Evolutionary conservation across 2,329 filamentous ascomycete genomes (phyloP), one percentile per base, ranked within the genome.

Genomic region (Colletotrichum ledebouriae): DNA sequence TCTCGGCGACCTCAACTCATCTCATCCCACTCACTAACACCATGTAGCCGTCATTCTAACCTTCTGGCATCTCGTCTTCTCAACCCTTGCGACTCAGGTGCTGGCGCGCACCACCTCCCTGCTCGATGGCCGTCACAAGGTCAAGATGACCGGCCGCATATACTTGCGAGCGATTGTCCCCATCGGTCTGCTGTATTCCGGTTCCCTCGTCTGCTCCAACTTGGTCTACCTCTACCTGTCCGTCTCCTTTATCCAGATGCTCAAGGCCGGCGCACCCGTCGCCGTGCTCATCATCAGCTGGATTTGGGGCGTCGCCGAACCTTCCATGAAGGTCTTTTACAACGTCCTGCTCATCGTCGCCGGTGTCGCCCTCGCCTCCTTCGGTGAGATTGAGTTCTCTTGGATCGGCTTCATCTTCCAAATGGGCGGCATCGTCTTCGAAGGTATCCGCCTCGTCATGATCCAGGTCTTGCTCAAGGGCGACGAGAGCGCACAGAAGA

Each of bases 361-460:
- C 10, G 86, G 86, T 59, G 85, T 88, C 12, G 80, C 77, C 22
- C 76, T 89, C 25, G 85, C 86, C 41, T 86, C 83, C 67, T 74
- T 82, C 37, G 91, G 90, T 71, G 90, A 92, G 79, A 89, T 92
- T 73, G 83, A 89, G 65, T 92, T 93, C 78, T 88, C 88, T 73
- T 81, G 89, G 80, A 74, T 87, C 46, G 89, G 89, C 53, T 89
- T 92, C 78, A 70, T 90, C 39, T 91, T 87, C 80, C 93, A 96
- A 81, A 78, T 91, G 61, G 90, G 86, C 68, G 93, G 92, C 71
- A 92, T 94, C 72, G 78, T 91, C 58, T 95, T 94, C 76, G 93
- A 97, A 82, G 92, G 93, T 50, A 86, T 92, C 70, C 90, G 93
- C 69, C 83, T 96, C 71, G 90, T 94, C 80, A 93, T 97, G 92